Evolutionary conservation across 768 basidiomycete genomes (phyloP).

Genomic region (Kwoniella mangroviensis): DNA sequence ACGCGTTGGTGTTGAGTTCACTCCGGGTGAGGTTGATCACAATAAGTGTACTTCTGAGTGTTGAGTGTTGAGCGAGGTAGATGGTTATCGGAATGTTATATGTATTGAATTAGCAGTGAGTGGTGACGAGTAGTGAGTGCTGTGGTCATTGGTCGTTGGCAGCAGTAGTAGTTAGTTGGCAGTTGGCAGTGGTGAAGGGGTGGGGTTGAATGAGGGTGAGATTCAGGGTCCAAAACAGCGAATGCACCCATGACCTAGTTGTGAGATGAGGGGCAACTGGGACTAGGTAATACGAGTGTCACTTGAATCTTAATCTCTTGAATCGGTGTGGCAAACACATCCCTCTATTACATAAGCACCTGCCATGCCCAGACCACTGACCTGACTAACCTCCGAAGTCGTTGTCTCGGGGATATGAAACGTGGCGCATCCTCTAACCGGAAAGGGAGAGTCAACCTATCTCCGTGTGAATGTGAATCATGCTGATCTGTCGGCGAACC

Average conservation of each 20-base stretch:
- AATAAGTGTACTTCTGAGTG: too few relatives aligned
- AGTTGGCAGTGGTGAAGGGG: slow-evolving; percentile 4
- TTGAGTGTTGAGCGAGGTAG: neutral
- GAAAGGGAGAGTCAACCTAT: neutral
- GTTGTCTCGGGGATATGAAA: neutral
- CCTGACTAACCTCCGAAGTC: neutral
- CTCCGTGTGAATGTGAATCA: neutral
- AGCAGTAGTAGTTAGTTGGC: neutral
- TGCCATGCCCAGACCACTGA: neutral
- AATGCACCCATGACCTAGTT: neutral
- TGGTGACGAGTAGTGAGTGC: neutral
- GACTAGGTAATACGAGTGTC: neutral
- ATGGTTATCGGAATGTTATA: neutral
- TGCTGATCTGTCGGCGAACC: neutral
- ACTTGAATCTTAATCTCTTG: neutral
- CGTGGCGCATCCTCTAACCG: neutral
- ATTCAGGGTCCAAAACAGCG: slow-evolving; percentile 5
- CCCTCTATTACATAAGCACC: neutral
- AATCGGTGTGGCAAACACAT: neutral
- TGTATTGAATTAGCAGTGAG: neutral
- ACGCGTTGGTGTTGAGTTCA: neutral
- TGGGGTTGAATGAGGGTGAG: neutral
- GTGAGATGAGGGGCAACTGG: slow-evolving; percentile 2
- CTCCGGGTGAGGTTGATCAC: neutral
- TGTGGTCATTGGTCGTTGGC: neutral